phyloP scores from a whole-genome alignment of 345 rosid genomes.

The Salix viminalis region DNA sequence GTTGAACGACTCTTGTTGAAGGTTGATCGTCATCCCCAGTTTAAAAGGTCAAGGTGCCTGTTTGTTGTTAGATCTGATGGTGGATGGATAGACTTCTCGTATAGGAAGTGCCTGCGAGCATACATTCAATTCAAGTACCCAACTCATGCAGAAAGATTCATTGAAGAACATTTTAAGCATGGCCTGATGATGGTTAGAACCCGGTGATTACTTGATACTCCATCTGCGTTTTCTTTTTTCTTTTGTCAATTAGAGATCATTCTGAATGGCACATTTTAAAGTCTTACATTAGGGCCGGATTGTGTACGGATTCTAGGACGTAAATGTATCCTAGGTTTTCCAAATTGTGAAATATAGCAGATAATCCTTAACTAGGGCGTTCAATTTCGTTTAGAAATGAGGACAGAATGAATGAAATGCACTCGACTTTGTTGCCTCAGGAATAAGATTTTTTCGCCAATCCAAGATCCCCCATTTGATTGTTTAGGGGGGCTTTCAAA shows the following conservation, averaged over 20 bases:
- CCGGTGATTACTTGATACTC: conserved; percentile 1
- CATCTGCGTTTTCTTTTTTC: conserved; percentile 3
- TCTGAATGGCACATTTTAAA: not conserved
- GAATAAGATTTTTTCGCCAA: no score
- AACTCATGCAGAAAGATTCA: conserved; percentile 68
- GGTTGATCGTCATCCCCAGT: conserved; percentile 93
- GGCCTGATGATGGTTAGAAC: conserved; percentile 30
- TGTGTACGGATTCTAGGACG: not conserved
- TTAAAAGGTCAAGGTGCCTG: conserved; percentile 69
- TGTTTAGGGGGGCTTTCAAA: no score
- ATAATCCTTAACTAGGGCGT: conserved; percentile 27
- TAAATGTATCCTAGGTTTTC: conserved; percentile 8
- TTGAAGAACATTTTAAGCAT: conserved; percentile 66
- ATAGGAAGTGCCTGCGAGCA: conserved; percentile 82
- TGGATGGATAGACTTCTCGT: conserved; percentile 92
- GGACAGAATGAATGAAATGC: conserved; percentile 37
- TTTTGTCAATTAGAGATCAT: not conserved
- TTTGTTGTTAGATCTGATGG: conserved; percentile 94
- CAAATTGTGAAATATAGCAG: conserved; percentile 30
- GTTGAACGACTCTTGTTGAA: conserved; percentile 21
- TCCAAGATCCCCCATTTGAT: no score
- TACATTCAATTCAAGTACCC: conserved; percentile 72
- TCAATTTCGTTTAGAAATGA: conserved; percentile 19
- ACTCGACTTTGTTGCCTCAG: conserved; percentile 14
- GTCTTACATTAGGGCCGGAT: not conserved